Base-by-base conservation (phyloP, 2,329 filamentous ascomycete genomes). In the Fusarium sp. region DNA sequence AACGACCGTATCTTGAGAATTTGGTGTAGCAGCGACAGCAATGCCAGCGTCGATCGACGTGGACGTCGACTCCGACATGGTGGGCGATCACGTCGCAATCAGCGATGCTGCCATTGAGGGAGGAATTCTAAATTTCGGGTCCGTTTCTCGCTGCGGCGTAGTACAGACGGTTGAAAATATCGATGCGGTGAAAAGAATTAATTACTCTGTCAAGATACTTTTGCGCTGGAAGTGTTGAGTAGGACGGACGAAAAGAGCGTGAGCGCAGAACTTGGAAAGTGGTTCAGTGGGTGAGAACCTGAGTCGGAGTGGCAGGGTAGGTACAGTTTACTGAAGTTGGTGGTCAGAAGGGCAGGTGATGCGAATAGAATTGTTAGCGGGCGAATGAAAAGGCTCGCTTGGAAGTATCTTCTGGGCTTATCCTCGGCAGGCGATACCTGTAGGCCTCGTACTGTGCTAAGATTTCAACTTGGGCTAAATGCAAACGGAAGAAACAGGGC, bases 21-120 rank as follows among this genome's bases (percentile, higher is more conserved):
- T 54, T 57, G 84, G 81, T 83, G 83, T 83, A 80, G 81, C 78
- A 81, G 82, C 85, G 84, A 85, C 84, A 83, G 84, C 85, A 85
- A 85, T 84, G 84, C 84, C 85, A 84, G 85, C 85, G 85, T 88
- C 84, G 82, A 84, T 86, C 83, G 87, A 87, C 65, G 61, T 78
- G 47, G 75, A 65, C 36, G 76, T 77, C 76, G 76, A 73, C 58
- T 75, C 73, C 71, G 76, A 74, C 88, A 90, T 90, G 83, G 80
- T 83, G 79, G 78, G 79, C 75, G 75, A 77, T 81, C 77, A 82
- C 77, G 80, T 79, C 79, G 79, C 81, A 78, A 77, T 80, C 77
- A 77, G 79, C 79, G 79, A 82, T 78, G 76, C 72, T 78, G 75
- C 80, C 81, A 82, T 81, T 75, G 78, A 79, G 75, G 66, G 73